Conservation (phyloP, 768 basidiomycete species). For the Collybia sp. region DNA sequence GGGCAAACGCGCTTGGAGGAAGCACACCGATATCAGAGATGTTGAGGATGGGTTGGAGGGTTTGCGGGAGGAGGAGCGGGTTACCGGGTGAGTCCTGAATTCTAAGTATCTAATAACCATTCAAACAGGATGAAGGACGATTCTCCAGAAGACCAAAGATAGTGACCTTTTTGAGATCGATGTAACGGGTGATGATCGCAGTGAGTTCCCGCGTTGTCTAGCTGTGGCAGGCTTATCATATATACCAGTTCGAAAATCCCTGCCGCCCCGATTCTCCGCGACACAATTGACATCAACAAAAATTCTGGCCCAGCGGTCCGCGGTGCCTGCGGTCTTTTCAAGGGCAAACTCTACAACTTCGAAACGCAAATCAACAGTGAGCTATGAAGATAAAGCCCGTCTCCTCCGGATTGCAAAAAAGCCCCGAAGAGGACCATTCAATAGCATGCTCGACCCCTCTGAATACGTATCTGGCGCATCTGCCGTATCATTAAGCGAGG, state of each 20-base stretch:
- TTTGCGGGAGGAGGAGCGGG: constrained; percentile 75
- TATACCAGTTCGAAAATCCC: constrained; percentile 48
- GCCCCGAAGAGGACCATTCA: constrained; percentile 68
- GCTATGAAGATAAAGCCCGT: constrained; percentile 67
- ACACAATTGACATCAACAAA: constrained; percentile 62
- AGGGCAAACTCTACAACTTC: constrained; percentile 29
- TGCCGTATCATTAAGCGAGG: constrained; percentile 58
- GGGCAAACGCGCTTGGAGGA: constrained; percentile 92
- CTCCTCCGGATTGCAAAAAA: constrained; percentile 75
- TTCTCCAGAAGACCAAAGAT: constrained; percentile 64
- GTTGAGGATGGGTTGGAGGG: constrained; percentile 76
- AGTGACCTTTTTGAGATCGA: constrained; percentile 80
- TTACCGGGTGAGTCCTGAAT: constrained; percentile 56
- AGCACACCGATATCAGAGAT: constrained; percentile 82
- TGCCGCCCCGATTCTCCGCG: constrained; percentile 48
- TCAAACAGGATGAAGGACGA: constrained; percentile 34
- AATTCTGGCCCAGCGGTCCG: constrained; percentile 83
- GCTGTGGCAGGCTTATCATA: neutral
- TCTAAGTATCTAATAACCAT: neutral
- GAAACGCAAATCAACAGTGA: constrained; percentile 45
- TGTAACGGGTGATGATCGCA: constrained; percentile 67
- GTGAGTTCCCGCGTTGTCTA: constrained; percentile 31
- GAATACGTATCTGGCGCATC: constrained; percentile 66
- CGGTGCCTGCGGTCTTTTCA: constrained; percentile 81
- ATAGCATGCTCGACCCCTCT: constrained; percentile 62